Conservation (phyloP, 148 eudicot genomes). For the Rhododendron simsii region DNA sequence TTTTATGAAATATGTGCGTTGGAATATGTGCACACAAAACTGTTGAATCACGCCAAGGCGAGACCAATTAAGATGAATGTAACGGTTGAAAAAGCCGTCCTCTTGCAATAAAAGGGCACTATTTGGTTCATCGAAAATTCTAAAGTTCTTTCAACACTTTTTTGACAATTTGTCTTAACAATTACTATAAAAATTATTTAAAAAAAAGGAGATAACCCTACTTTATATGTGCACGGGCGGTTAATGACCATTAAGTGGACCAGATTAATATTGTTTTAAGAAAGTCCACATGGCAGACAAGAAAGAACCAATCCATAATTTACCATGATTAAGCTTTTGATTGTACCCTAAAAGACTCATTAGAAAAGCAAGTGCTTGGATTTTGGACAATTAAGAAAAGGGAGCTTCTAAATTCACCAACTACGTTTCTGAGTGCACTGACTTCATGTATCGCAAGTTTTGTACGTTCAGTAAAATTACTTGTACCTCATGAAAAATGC, state of each 20-base stretch:
- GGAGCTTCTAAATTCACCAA: background rate
- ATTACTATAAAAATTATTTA: background rate
- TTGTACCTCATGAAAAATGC: background rate
- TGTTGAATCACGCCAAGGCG: background rate
- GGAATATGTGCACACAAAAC: background rate
- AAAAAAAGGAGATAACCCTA: background rate
- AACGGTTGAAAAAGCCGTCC: background rate
- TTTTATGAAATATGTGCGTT: background rate
- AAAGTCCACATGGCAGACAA: slow-evolving; percentile 11
- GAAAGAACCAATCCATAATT: background rate
- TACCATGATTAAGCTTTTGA: slow-evolving; percentile 15
- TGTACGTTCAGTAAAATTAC: background rate
- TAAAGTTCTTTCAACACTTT: background rate
- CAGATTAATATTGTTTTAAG: background rate
- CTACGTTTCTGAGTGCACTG: background rate
- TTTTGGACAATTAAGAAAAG: background rate
- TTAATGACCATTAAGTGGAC: background rate
- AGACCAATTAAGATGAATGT: background rate
- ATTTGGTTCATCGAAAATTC: slow-evolving; percentile 2
- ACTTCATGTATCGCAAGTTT: background rate
- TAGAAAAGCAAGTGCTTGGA: background rate
- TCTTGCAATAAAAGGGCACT: slow-evolving; percentile 6
- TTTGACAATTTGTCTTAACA: background rate
- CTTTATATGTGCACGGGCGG: slow-evolving; percentile 10
- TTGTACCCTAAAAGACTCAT: background rate